Base-by-base conservation (phyloP, 2,329 filamentous ascomycete species). In the Xylaria sp. region DNA sequence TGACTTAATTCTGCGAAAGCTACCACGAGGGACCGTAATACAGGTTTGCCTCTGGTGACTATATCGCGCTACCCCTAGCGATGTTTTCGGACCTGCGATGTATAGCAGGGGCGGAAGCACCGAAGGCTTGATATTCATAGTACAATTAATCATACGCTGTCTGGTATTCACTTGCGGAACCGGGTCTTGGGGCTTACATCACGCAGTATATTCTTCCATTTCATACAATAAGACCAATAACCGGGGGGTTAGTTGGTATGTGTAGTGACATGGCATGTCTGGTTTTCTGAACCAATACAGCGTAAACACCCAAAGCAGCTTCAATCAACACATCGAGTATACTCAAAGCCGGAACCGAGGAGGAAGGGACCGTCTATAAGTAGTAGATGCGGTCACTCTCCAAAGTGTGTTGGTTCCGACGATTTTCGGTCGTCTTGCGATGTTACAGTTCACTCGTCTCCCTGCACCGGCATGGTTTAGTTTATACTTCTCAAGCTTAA, bases 181-280 rank as follows among this genome's bases (percentile, higher is more conserved):
- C 23, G 30, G 30, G 43, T 32, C 32, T 58, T 7, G 2, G 13
- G 45, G 34, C 43, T 62, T 34, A 62, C 20, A 62, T 15, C 41
- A 58, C 53, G n/a, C n/a, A n/a, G 25, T 53, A 20, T 52, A 4
- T 48, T 18, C n/a, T 53, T 62, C 36, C 13, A 46, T 36, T 45
- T 41, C 13, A 50, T 58, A 45, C n/a, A 18, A 34, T 36, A 53
- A 45, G 10, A n/a, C 32, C 30, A 36, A 41, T 18, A 50, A 25
- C 50, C 45, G 20, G 12, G 20, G 13, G 36, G n/a, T n/a, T 30
- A n/a, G 41, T 23, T 45, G 34, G 50, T 62, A 58, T 7, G 53
- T 48, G 52, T 12, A 58, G 8, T 39, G 13, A 43, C 41, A 23
- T 57, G 20, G 56, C 59, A 58, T 36, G 43, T 56, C 48, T 43